Percentiles rank a stretch among this genome's conserved stretches.
phyloP scores from a whole-genome alignment of 106 monocot species.

The Acanthochlamys bracteata region DNA sequence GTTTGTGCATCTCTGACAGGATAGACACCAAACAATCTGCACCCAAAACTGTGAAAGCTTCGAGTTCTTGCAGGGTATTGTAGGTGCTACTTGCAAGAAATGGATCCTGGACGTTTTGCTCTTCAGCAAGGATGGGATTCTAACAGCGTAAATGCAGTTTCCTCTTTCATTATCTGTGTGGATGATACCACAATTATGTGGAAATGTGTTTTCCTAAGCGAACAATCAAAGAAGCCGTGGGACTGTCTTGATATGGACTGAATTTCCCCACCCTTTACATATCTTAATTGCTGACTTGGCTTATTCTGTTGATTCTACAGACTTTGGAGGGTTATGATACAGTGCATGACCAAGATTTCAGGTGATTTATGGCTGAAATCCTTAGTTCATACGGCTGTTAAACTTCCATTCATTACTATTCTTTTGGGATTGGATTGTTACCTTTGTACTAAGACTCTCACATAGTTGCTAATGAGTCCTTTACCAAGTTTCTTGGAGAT shows the following conservation, averaged over 20 bases:
- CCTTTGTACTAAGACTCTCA: not conserved
- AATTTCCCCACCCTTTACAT: slow-evolving; percentile 58
- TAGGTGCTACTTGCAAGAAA: slow-evolving; percentile 42
- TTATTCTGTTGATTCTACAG: slow-evolving; percentile 99
- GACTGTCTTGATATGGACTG: slow-evolving; percentile 84
- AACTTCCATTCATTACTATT: too few species aligned
- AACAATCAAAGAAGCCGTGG: slow-evolving; percentile 47
- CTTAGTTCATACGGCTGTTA: not conserved
- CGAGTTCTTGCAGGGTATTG: slow-evolving; percentile 38
- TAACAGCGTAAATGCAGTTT: slow-evolving; percentile 99
- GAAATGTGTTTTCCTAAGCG: slow-evolving; percentile 74
- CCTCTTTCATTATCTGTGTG: slow-evolving; percentile 73
- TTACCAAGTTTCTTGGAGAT: not conserved
- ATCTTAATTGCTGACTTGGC: slow-evolving; percentile 75
- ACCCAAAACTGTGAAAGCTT: slow-evolving; percentile 34
- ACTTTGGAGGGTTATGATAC: slow-evolving; percentile 89
- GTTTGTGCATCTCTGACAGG: slow-evolving; percentile 77
- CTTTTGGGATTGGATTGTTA: too few species aligned
- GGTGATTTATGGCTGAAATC: slow-evolving; percentile 33
- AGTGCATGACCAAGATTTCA: slow-evolving; percentile 71
- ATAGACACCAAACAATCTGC: slow-evolving; percentile 46
- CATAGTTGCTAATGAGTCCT: not conserved
- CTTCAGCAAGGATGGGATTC: slow-evolving; percentile 96
- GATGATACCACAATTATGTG: slow-evolving; percentile 80
- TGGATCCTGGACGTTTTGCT: slow-evolving; percentile 98